phyloP scores from a whole-genome alignment of 768 basidiomycete species.

The Boletus huronensis region DNA sequence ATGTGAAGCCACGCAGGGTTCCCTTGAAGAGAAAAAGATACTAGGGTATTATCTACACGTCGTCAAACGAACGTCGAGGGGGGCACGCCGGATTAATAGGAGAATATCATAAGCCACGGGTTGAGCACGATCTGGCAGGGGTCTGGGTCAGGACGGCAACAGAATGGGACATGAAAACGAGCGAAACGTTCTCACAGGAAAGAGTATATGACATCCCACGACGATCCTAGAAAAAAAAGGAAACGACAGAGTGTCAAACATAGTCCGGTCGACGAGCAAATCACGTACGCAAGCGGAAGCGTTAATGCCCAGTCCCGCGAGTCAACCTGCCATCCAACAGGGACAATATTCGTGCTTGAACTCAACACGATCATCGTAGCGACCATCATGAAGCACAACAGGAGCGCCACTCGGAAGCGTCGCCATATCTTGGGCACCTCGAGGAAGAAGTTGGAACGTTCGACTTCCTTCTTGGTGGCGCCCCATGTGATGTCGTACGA shows the following conservation, averaged over 20 bases:
- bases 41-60: too few relatives aligned
- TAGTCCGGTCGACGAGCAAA: neutral
- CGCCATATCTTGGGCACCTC: slow-evolving; percentile 82
- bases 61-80: neutral
- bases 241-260: neutral
- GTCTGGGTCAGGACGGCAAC: slow-evolving; percentile 29
- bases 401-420: slow-evolving; percentile 67
- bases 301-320: slow-evolving; percentile 65
- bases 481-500: slow-evolving; percentile 60
- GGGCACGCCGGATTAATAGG: slow-evolving; percentile 36
- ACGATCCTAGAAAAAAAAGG: slow-evolving; percentile 40
- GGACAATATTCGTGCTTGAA: slow-evolving; percentile 41
- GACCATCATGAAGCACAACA: slow-evolving; percentile 48
- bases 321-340: slow-evolving; percentile 65
- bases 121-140: slow-evolving; percentile 68
- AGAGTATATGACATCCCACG: slow-evolving; percentile 64
- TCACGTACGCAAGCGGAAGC: slow-evolving; percentile 59
- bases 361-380: slow-evolving; percentile 57
- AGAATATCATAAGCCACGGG: slow-evolving; percentile 87
- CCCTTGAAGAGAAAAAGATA: too few relatives aligned
- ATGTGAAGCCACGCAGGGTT: neutral
- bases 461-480: slow-evolving; percentile 76
- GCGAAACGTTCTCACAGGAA: slow-evolving; percentile 52
- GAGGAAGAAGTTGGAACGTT: slow-evolving; percentile 87
- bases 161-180: neutral